Evolutionary conservation across 2,329 filamentous ascomycete genomes (phyloP).

Genomic region (Triangularia verruculosa): DNA sequence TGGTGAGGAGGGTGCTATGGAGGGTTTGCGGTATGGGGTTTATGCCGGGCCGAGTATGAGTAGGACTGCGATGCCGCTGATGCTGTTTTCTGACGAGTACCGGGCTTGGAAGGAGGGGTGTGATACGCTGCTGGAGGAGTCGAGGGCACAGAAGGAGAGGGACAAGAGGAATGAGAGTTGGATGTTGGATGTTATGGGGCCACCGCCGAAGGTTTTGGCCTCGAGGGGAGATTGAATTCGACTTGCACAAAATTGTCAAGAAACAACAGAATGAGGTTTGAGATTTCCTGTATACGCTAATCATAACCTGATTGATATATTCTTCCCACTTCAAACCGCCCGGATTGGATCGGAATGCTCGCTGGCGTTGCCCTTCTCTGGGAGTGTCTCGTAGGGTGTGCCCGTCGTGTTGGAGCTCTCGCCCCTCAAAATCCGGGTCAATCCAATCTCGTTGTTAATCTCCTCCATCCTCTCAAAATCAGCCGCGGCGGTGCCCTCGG

Average conservation of each 20-base stretch:
- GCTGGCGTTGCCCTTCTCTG: constrained; percentile 16
- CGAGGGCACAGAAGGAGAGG: not conserved
- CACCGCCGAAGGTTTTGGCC: not conserved
- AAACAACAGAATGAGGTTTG: not conserved
- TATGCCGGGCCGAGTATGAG: not conserved
- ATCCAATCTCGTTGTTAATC: constrained; percentile 67
- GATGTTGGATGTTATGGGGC: not conserved
- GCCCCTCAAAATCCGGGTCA: constrained; percentile 43
- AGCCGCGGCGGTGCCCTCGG: constrained; percentile 61
- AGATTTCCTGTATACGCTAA: not conserved
- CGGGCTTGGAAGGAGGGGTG: constrained; percentile 2
- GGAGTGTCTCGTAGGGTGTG: not conserved
- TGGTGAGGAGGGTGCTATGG: not conserved
- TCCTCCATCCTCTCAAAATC: constrained; percentile 70
- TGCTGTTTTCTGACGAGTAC: constrained; percentile 1
- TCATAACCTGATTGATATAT: not conserved
- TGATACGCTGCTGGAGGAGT: not conserved
- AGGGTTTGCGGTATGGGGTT: not conserved
- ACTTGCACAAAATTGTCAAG: not conserved
- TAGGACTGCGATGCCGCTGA: not conserved
- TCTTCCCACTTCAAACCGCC: not conserved
- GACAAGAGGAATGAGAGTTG: not conserved
- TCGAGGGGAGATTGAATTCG: not conserved
- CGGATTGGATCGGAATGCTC: not conserved
- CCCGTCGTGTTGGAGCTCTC: not conserved